A percentile compares a stretch with the other conserved stretches of the same genome.
These are phyloP conservation scores for Cyclotella sp. DNA, from an alignment of 108 stramenopile species.

Conservation along the genomic window DNA sequence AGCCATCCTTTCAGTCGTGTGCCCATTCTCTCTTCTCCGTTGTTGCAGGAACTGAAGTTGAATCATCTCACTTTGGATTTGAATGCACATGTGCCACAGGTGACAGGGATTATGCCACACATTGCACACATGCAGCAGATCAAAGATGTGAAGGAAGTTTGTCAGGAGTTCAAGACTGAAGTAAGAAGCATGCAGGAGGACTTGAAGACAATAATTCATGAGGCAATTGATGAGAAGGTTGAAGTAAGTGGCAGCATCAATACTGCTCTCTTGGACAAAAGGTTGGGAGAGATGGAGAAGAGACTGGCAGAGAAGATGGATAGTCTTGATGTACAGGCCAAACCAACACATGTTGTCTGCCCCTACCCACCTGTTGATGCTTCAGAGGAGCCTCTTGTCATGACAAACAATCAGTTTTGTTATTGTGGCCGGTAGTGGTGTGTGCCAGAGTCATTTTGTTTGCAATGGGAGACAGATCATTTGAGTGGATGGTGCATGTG, in stretches of 20 bases:
- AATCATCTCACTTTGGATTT: constrained; percentile 33
- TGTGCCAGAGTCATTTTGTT: too few species aligned
- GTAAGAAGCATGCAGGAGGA: background rate
- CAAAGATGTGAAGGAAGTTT: background rate
- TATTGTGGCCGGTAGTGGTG: background rate
- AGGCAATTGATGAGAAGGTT: too few species aligned
- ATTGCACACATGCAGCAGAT: constrained; percentile 4
- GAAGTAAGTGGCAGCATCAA: too few species aligned
- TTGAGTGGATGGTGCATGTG: too few species aligned
- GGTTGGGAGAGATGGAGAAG: too few species aligned
- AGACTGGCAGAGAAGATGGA: too few species aligned
- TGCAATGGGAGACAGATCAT: too few species aligned
- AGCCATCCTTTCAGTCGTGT: constrained; percentile 32
- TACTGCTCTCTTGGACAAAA: too few species aligned
- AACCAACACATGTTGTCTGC: background rate
- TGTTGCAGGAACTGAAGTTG: constrained; percentile 36
- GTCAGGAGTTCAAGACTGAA: background rate
- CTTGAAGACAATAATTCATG: too few species aligned
- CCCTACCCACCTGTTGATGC: too few species aligned
- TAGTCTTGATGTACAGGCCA: background rate
- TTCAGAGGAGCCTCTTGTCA: background rate
- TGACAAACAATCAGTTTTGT: background rate
- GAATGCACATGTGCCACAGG: constrained; percentile 27
- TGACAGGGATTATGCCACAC: constrained; percentile 51
- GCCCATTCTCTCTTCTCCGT: constrained; percentile 1